Base-by-base conservation (phyloP, 139 green algal genomes). In the Bryopsis sp. region DNA sequence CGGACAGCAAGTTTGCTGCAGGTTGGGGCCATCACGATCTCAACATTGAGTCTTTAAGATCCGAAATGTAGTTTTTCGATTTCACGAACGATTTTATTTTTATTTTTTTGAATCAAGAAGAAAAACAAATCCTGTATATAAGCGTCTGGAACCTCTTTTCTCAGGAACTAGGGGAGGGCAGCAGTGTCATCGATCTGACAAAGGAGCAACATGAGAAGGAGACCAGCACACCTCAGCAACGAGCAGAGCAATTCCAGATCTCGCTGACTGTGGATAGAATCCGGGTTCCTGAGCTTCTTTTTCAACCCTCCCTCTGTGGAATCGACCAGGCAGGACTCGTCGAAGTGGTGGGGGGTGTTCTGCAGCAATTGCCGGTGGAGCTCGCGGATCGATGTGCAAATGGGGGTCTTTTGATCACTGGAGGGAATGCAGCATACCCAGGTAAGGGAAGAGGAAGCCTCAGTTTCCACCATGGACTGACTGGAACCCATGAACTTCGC, bases 241-340 rank as follows among this genome's bases (percentile, higher is more conserved):
- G 11, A 8, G 46, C 32, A 43, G 46, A 37, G 43, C 46, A 72
- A 24, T 74, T 48, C 39, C 70, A 76, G 39, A 26, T 76, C n/a
- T 72, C 39, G 26, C 39, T 76, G 26, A 37, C 34, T 8, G 70
- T 76, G 66, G 70, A 76, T 33, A 34, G 70, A 2, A 64, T 76
- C 6, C 7, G 43, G 3, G 33, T 72, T 28, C 65, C 70, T 28
- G 70, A 76, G 65, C 26, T 76, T 4, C 28, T 76, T 7, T 76
- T 76, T 47, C 70, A 76, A 38, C 70, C 70, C 28, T 46, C 37
- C 39, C 22, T 76, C 31, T 38, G 31, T n/a, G 70, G 70, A 4
- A 57, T 76, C 3, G 65, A 76, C 28, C 70, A 76, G 46, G 70
- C 63, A 33, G 58, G 70, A 28, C 6, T 71, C 36, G 7, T 22